Percentiles rank a stretch among this genome's conserved stretches.
These are phyloP conservation scores for Nemania sp. DNA, from an alignment of 2,329 filamentous ascomycete species.

Conservation along the genomic window DNA sequence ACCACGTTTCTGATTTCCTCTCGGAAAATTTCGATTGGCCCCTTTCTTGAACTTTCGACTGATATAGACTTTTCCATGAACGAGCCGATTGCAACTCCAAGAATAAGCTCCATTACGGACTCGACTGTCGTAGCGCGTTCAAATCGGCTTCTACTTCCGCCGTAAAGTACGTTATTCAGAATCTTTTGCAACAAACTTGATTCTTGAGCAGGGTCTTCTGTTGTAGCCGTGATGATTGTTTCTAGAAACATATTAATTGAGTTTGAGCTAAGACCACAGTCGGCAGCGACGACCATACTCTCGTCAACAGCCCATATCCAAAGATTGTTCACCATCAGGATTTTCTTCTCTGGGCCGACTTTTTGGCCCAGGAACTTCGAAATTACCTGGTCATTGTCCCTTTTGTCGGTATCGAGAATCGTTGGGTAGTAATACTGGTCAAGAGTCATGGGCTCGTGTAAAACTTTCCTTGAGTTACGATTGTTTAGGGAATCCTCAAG, in stretches of 20 bases:
- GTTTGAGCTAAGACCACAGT: neutral
- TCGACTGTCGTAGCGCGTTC: neutral
- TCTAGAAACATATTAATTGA: neutral
- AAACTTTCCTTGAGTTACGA: constrained; percentile 14
- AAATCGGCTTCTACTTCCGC: neutral
- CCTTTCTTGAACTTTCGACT: neutral
- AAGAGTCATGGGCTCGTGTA: constrained; percentile 22
- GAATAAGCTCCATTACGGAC: neutral
- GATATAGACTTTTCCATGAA: neutral
- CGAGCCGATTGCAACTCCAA: neutral
- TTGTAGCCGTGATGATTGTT: neutral
- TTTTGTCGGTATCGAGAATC: constrained; percentile 14
- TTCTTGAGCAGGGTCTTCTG: neutral
- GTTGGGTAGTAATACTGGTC: constrained; percentile 26
- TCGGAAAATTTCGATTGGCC: neutral
- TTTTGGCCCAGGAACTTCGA: neutral
- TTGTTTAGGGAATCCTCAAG: neutral
- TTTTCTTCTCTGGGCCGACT: neutral
- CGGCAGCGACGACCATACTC: neutral
- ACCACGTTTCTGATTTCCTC: neutral
- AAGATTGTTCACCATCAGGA: neutral
- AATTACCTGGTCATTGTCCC: constrained; percentile 23
- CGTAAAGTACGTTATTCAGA: neutral
- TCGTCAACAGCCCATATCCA: constrained; percentile 1
- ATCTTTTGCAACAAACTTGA: neutral